Base-by-base conservation (phyloP, 2,329 filamentous ascomycete genomes). In the Xylariaceae sp. region DNA sequence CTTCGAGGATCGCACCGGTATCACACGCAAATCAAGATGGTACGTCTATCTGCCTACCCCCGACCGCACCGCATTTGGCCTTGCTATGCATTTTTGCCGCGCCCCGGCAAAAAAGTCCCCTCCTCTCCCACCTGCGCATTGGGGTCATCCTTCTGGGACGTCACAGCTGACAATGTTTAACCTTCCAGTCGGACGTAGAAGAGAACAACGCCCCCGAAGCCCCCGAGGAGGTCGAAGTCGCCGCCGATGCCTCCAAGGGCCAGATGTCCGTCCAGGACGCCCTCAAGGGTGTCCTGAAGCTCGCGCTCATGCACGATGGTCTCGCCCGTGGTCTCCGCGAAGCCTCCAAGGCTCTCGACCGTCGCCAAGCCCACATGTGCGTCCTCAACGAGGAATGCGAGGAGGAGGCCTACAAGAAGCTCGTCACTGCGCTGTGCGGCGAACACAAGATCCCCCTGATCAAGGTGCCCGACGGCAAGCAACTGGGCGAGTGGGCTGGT, bases 401-500 rank as follows among this genome's bases (percentile, higher is more conserved):
- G 77, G 92, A 98, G 80, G 92, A 98, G 72, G 90, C 92, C 53
- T 98, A 98, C 80, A 98, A 98, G 88, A 98, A 98, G 84, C 81
- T 98, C 52, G 90, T 98, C 58, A 85, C 96, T 55, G 92, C 92
- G 46, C 84, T 98, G 43, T 98, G 92, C 85, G 86, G 83, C 49
- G 92, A 98, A 81, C 92, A 98, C 77, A 95, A 95, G 82, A 98
- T 98, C 60, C 92, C 92, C 51, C 75, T 98, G 59, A 98, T 98
- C 80, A 96, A 98, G 86, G 92, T 98, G 49, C 90, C 89, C 54
- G 92, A 98, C 68, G 92, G 92, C 69, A 98, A 98, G 83, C 86
- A 95, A 79, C 77, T 98, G 59, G 92, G 92, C 75, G 92, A 98
- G 77, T 98, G 92, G 92, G 90, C 93, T 64, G 92, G 92, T 74